A percentile compares a stretch with the other conserved stretches of the same genome.
phyloP scores from a whole-genome alignment of 306 rosid species.

The Datisca glomerata region DNA sequence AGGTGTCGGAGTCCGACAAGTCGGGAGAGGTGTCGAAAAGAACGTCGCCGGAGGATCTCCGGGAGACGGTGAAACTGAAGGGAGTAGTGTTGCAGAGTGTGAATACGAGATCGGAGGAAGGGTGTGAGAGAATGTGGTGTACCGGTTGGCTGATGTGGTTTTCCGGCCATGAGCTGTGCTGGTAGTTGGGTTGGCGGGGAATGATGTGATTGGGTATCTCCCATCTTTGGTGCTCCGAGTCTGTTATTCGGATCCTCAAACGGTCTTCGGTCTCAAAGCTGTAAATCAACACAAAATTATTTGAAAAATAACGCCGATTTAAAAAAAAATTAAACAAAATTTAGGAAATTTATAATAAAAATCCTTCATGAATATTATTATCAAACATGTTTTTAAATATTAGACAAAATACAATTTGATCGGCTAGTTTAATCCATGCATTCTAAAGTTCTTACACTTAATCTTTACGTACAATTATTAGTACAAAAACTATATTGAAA shows the following conservation, averaged over 20 bases:
- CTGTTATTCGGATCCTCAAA: conserved; percentile 44
- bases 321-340: no score
- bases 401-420: no score
- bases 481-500: no score
- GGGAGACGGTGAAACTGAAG: conserved; percentile 52
- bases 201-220: conserved; percentile 51
- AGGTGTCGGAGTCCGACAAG: conserved; percentile 21
- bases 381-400: no score
- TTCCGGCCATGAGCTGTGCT: conserved; percentile 8
- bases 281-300: no score
- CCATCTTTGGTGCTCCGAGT: conserved; percentile 47
- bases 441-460: no score
- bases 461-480: no score
- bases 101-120: conserved; percentile 50
- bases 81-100: conserved; percentile 54
- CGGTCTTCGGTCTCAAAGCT: conserved; percentile 48
- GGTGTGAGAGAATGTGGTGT: conserved; percentile 11
- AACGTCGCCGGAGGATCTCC: conserved; percentile 46
- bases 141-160: neutral
- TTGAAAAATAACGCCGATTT: no score
- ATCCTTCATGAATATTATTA: no score
- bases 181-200: conserved; percentile 19
- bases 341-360: no score
- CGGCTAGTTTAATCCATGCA: no score
- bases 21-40: conserved; percentile 41